These are phyloP conservation scores for Nowakowskiella sp. DNA, from an alignment of 192 early-diverging fungal species.

Conservation along the genomic window DNA sequence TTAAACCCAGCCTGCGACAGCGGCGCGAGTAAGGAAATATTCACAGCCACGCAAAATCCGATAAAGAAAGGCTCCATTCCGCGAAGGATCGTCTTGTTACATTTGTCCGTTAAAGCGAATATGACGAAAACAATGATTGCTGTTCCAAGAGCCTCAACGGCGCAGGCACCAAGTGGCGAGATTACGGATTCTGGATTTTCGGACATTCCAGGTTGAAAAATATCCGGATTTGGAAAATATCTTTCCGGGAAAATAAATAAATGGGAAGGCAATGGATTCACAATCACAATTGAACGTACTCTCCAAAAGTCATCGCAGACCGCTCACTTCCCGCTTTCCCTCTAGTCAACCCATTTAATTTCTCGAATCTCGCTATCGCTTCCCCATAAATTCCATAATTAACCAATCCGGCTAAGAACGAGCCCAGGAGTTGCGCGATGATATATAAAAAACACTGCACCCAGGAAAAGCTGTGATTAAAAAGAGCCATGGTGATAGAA, in stretches of 20 bases:
- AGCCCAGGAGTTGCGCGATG: constrained; percentile 22
- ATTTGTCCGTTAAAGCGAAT: constrained; percentile 11
- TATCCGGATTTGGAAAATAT: constrained; percentile 13
- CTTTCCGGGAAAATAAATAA: neutral
- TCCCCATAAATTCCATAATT: constrained; percentile 12
- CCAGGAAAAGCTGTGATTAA: constrained; percentile 14
- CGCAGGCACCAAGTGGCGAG: constrained; percentile 6
- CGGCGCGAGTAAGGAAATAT: constrained; percentile 16
- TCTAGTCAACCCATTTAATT: constrained; percentile 11
- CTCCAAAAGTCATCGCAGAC: constrained; percentile 21
- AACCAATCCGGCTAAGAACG: constrained; percentile 19
- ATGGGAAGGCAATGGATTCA: neutral
- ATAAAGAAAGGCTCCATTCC: constrained; percentile 8
- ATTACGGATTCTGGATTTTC: neutral
- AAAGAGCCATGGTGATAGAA: constrained; percentile 13
- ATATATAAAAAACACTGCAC: constrained; percentile 10
- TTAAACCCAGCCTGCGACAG: constrained; percentile 25
- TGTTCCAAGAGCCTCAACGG: constrained; percentile 14
- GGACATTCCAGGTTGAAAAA: neutral
- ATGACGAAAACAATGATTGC: constrained; percentile 11
- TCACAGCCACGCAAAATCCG: constrained; percentile 7
- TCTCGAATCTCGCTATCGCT: constrained; percentile 11
- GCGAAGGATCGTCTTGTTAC: constrained; percentile 13
- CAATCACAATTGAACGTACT: neutral
- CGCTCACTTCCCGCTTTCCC: constrained; percentile 11